Conservation (phyloP, 345 rosid species). For the Cardamine chenopodiifolia region DNA sequence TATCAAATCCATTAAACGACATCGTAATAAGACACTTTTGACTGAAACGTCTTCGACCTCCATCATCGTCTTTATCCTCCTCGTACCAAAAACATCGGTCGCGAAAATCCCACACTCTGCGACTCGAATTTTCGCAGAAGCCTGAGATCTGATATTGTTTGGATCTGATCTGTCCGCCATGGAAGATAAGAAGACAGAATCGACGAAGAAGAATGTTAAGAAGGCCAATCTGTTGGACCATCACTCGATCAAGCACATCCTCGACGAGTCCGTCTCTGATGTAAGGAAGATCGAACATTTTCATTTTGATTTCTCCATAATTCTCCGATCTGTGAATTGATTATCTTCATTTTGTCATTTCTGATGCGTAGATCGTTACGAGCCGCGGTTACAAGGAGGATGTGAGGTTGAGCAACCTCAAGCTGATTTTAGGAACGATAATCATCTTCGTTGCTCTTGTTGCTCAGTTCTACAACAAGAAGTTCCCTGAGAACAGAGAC, state of each 20-base stretch:
- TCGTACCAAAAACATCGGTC: constrained; percentile 25
- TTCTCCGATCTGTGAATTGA: constrained; percentile 9
- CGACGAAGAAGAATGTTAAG: constrained; percentile 62
- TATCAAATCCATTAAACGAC: not conserved
- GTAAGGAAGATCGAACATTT: constrained; percentile 41
- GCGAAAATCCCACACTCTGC: not conserved
- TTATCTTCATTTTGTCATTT: not conserved
- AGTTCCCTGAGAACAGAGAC: constrained; percentile 88
- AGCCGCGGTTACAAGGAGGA: constrained; percentile 85
- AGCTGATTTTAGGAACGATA: constrained; percentile 66
- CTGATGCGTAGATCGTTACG: constrained; percentile 59
- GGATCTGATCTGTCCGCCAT: constrained; percentile 38
- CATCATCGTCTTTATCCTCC: constrained; percentile 29
- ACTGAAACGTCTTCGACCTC: constrained; percentile 34
- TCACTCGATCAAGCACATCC: constrained; percentile 89
- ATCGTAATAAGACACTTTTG: not conserved
- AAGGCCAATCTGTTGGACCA: constrained; percentile 93
- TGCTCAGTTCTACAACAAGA: constrained; percentile 99
- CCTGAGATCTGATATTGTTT: constrained; percentile 29
- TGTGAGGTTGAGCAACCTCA: constrained; percentile 82
- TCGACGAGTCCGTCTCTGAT: constrained; percentile 91
- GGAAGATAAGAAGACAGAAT: constrained; percentile 64
- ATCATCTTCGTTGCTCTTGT: constrained; percentile 78
- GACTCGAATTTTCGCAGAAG: constrained; percentile 3
- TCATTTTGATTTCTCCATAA: constrained; percentile 6